Evolutionary conservation across 768 basidiomycete species (phyloP).

Genomic region (Kondoa malvinella): DNA sequence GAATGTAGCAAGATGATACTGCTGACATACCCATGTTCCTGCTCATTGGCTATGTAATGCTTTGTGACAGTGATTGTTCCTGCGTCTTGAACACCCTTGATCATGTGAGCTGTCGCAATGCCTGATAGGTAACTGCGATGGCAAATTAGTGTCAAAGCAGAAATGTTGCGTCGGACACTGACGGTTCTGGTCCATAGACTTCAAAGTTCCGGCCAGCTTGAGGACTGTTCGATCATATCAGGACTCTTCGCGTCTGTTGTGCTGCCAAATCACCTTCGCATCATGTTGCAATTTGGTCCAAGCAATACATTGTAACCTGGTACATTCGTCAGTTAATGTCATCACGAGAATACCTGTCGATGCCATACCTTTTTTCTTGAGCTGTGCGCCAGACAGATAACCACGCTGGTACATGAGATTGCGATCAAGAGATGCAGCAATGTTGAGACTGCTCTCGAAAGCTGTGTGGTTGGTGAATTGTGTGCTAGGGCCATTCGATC

Average conservation of each 20-base stretch:
- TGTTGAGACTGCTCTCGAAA: neutral
- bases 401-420: neutral
- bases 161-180: neutral
- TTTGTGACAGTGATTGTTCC: neutral
- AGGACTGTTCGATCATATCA: neutral
- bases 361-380: neutral
- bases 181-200: neutral
- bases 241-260: neutral
- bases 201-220: neutral
- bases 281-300: neutral
- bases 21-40: neutral
- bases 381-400: neutral
- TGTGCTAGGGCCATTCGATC: neutral
- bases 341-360: neutral
- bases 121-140: neutral
- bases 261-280: neutral
- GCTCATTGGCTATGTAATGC: neutral
- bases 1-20: too few species aligned
- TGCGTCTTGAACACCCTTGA: neutral
- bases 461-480: neutral
- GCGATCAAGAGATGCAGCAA: neutral
- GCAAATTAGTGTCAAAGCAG: neutral
- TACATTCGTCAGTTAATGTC: neutral
- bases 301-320: neutral
- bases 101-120: neutral